Conservation (phyloP, 176 grass and related monocot genomes). For the Leersia perrieri region DNA sequence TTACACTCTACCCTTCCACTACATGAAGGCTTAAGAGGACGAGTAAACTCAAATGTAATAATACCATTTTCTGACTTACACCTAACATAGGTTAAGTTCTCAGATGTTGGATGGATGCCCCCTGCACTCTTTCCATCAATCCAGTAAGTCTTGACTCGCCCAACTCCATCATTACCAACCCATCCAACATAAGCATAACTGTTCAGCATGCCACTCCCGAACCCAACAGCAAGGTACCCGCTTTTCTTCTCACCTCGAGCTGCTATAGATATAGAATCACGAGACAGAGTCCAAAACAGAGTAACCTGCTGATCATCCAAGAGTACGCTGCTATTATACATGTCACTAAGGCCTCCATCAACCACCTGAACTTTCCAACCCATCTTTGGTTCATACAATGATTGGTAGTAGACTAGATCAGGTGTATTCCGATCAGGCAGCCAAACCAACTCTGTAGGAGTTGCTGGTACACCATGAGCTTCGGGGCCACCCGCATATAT, state of each 20-base stretch:
- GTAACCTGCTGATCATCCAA: conserved; percentile 79
- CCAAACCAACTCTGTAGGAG: conserved; percentile 76
- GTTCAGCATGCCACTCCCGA: conserved; percentile 64
- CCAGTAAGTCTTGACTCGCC: conserved; percentile 70
- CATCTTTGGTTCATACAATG: conserved; percentile 78
- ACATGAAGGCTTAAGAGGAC: conserved; percentile 62
- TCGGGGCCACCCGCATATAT: conserved; percentile 91
- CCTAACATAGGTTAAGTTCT: conserved; percentile 66
- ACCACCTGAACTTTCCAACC: conserved; percentile 95
- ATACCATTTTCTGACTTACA: conserved; percentile 76
- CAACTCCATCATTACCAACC: conserved; percentile 62
- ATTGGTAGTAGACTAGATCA: conserved; percentile 91
- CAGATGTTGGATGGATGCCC: conserved; percentile 61
- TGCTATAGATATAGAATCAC: conserved; percentile 70
- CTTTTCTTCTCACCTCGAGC: conserved; percentile 68
- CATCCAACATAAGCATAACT: conserved; percentile 79
- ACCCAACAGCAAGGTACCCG: conserved; percentile 74
- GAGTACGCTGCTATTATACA: conserved; percentile 72
- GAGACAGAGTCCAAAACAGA: conserved; percentile 70
- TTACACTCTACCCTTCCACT: conserved; percentile 57
- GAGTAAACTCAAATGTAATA: conserved; percentile 87
- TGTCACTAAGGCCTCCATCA: conserved; percentile 84
- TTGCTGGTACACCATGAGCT: conserved; percentile 79
- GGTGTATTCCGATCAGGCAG: conserved; percentile 89
- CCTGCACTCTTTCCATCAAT: conserved; percentile 64